Evolutionary conservation across 2,329 filamentous ascomycete genomes (phyloP).

Genomic region (Phialophora expanda): DNA sequence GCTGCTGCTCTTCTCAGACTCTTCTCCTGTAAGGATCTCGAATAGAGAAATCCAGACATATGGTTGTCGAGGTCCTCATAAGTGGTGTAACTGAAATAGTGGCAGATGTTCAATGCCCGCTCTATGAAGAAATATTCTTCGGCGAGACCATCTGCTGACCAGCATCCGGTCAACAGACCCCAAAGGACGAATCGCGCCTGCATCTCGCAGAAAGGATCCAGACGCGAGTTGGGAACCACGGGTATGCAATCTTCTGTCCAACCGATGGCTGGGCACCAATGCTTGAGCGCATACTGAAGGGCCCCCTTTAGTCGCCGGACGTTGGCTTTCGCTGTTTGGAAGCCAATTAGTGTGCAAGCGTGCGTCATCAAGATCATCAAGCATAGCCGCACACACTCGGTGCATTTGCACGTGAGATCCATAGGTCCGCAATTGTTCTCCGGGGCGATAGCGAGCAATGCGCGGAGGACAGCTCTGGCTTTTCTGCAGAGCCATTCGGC

Average conservation of each 20-base stretch:
- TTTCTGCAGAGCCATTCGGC: slow-evolving; percentile 38
- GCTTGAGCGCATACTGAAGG: slow-evolving; percentile 22
- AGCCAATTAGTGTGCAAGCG: slow-evolving; percentile 35
- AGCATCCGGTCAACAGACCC: slow-evolving; percentile 26
- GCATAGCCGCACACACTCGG: slow-evolving; percentile 25
- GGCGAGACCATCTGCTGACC: slow-evolving; percentile 22
- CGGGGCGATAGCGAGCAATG: slow-evolving; percentile 29
- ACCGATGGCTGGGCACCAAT: slow-evolving; percentile 30
- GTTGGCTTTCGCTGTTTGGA: slow-evolving; percentile 31
- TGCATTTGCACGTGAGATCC: slow-evolving; percentile 26
- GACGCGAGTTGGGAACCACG: slow-evolving; percentile 14
- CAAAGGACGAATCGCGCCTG: slow-evolving; percentile 32
- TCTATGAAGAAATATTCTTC: slow-evolving; percentile 31
- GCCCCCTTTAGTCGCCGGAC: slow-evolving; percentile 24
- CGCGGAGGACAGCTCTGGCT: slow-evolving; percentile 31
- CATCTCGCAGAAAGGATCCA: slow-evolving; percentile 21
- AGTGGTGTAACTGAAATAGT: slow-evolving; percentile 28
- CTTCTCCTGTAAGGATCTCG: slow-evolving; percentile 28
- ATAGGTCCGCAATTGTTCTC: slow-evolving; percentile 27
- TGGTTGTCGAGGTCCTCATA: slow-evolving; percentile 35
- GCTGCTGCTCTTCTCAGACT: slow-evolving; percentile 25
- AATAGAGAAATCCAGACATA: slow-evolving; percentile 35
- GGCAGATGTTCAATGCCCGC: slow-evolving; percentile 31
- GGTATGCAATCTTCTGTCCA: slow-evolving; percentile 31
- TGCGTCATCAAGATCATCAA: slow-evolving; percentile 35